Conservation (phyloP, 140 eudicot genomes). For the Bidens hawaiensis region DNA sequence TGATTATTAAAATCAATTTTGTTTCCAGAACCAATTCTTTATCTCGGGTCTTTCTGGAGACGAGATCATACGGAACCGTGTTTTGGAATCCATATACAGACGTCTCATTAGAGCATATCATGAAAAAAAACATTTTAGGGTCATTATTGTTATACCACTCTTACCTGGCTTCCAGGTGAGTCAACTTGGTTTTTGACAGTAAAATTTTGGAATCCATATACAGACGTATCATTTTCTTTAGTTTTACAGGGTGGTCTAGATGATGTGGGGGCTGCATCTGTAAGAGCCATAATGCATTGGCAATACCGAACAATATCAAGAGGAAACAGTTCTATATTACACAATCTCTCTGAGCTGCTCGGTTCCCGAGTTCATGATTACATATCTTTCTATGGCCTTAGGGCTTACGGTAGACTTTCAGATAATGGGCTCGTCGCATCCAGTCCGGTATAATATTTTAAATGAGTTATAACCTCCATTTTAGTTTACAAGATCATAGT, state of each 20-base stretch:
- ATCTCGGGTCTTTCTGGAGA: slow-evolving; percentile 97
- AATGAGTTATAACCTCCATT: background rate
- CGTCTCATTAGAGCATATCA: slow-evolving; percentile 79
- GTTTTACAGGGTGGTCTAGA: slow-evolving; percentile 76
- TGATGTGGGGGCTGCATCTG: slow-evolving; percentile 98
- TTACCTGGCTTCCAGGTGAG: slow-evolving; percentile 92
- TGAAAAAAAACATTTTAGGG: slow-evolving; percentile 83
- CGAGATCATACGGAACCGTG: slow-evolving; percentile 80
- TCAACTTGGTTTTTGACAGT: background rate
- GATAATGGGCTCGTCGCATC: slow-evolving; percentile 81
- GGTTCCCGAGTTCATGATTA: slow-evolving; percentile 83
- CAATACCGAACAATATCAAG: slow-evolving; percentile 92
- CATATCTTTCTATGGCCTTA: slow-evolving; percentile 88
- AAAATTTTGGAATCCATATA: background rate
- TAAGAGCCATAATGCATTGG: slow-evolving; percentile 99
- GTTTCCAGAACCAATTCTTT: slow-evolving; percentile 92
- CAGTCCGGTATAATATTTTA: slow-evolving; percentile 63
- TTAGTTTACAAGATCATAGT: no score
- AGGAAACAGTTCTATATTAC: slow-evolving; percentile 78
- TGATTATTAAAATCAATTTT: no score
- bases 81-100: slow-evolving; percentile 66
- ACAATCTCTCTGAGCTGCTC: slow-evolving; percentile 66
- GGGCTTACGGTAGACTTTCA: slow-evolving; percentile 82
- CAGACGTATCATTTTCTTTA: no score
- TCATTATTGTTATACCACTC: slow-evolving; percentile 83